These are phyloP conservation scores for Xylaria acuta DNA, from an alignment of 495 filamentous ascomycete genomes.

Conservation along the genomic window DNA sequence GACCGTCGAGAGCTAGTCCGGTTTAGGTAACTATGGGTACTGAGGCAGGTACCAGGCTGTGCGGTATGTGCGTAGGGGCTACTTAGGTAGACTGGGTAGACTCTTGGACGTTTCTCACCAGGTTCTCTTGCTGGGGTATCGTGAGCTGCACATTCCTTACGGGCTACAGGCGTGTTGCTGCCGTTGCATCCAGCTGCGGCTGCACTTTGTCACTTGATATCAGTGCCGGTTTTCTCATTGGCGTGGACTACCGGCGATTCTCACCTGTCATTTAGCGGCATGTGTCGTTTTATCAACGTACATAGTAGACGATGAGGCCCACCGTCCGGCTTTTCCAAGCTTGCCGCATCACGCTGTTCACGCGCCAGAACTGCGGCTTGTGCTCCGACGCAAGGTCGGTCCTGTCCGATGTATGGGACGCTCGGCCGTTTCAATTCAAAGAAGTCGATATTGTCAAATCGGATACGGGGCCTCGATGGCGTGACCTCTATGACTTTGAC, in stretches of 20 bases:
- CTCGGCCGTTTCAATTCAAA: slow-evolving; percentile 72
- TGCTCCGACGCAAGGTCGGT: slow-evolving; percentile 78
- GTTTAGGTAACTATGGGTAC: background rate
- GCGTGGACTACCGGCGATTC: background rate
- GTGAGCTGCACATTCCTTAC: background rate
- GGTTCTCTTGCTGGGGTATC: background rate
- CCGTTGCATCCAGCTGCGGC: background rate
- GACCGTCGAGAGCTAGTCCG: background rate
- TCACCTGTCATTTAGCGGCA: background rate
- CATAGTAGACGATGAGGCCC: slow-evolving; percentile 43
- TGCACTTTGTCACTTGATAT: slow-evolving; percentile 1
- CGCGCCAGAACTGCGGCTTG: slow-evolving; percentile 76
- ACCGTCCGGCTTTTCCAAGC: slow-evolving; percentile 58
- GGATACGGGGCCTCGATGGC: slow-evolving; percentile 68
- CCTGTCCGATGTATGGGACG: slow-evolving; percentile 72
- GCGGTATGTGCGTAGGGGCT: no score
- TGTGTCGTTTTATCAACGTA: background rate
- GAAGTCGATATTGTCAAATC: slow-evolving; percentile 80
- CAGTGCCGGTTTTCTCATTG: background rate
- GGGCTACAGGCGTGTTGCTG: background rate
- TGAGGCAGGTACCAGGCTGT: background rate
- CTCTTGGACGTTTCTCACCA: background rate
- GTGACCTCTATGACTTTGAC: slow-evolving; percentile 86
- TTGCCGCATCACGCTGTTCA: slow-evolving; percentile 82
- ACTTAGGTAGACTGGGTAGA: no score